Evolutionary conservation across 2,329 filamentous ascomycete genomes (phyloP).

Genomic region (Arthrinium puccinioides): DNA sequence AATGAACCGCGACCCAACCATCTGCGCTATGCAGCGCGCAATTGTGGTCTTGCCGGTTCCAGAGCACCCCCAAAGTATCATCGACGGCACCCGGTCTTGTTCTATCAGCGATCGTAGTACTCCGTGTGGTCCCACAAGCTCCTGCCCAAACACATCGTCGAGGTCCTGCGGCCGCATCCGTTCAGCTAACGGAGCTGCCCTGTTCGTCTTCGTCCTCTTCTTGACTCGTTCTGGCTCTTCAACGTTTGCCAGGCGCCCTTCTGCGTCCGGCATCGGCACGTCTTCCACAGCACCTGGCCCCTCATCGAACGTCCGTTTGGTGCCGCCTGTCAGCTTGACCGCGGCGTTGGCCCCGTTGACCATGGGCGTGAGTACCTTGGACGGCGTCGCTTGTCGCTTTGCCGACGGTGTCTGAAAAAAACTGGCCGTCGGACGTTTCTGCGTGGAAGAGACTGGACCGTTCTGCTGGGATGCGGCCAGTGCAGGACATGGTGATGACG

Average conservation of each 20-base stretch:
- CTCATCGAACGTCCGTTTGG: conserved; percentile 48
- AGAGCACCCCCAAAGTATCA: conserved; percentile 86
- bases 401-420: conserved; percentile 57
- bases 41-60: conserved; percentile 89
- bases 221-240: conserved; percentile 31
- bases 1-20: conserved; percentile 78
- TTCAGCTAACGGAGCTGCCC: conserved; percentile 80
- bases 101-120: conserved; percentile 83
- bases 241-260: conserved; percentile 10
- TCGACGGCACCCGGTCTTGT: conserved; percentile 77
- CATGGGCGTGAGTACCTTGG: conserved; percentile 23
- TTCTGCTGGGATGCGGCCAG: conserved; percentile 24
- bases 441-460: conserved; percentile 27
- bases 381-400: conserved; percentile 40
- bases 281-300: conserved; percentile 35
- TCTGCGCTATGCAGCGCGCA: conserved; percentile 78
- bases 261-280: conserved; percentile 14
- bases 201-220: conserved; percentile 63
- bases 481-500: conserved; percentile 22
- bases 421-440: conserved; percentile 47
- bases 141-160: conserved; percentile 85
- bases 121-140: conserved; percentile 79
- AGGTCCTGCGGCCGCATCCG: conserved; percentile 82
- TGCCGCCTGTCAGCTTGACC: conserved; percentile 26
- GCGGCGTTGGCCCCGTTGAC: conserved; percentile 22